Percentiles rank a stretch among this genome's conserved stretches.
Conservation (phyloP, 495 filamentous ascomycete genomes). For the Pseudevernia furfuracea region DNA sequence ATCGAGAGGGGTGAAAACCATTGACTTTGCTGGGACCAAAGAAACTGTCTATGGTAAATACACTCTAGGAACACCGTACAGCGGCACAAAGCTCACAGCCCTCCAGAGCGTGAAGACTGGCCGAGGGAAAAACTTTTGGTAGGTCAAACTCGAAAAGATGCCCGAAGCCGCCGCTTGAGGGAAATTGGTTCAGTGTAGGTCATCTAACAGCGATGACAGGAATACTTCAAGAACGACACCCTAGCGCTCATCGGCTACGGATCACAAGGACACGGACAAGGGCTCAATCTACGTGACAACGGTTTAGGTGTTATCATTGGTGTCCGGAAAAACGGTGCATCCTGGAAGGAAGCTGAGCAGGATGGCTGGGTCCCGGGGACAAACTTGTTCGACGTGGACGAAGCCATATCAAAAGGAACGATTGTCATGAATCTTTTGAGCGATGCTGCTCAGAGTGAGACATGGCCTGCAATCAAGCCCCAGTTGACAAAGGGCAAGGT, state of each 20-base stretch:
- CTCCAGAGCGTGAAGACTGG: constrained; percentile 91
- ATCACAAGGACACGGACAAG: constrained; percentile 97
- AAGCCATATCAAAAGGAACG: constrained; percentile 87
- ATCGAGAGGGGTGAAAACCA: constrained; percentile 70
- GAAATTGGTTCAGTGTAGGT: neutral
- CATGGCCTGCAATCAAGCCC: constrained; percentile 96
- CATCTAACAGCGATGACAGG: constrained; percentile 43
- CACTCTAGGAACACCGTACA: neutral
- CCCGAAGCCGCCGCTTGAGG: neutral
- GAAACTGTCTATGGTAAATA: constrained; percentile 79
- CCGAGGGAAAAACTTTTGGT: constrained; percentile 92
- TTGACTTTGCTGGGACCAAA: constrained; percentile 89
- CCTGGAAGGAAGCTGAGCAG: constrained; percentile 93
- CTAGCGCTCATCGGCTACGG: constrained; percentile 98
- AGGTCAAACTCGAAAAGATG: constrained; percentile 32
- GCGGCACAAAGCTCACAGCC: constrained; percentile 17
- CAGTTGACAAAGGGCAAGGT: constrained; percentile 96
- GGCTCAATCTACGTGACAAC: constrained; percentile 98
- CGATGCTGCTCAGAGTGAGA: constrained; percentile 96
- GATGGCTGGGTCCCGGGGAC: constrained; percentile 97
- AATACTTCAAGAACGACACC: constrained; percentile 99
- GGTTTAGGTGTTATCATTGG: constrained; percentile 97
- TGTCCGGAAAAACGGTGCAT: constrained; percentile 94
- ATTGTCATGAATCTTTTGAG: constrained; percentile 98
- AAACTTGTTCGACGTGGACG: constrained; percentile 95